Percentiles rank a stretch among this genome's conserved stretches.
Evolutionary conservation across 2,329 filamentous ascomycete species (phyloP).

Genomic region (Pyricularia grisea): DNA sequence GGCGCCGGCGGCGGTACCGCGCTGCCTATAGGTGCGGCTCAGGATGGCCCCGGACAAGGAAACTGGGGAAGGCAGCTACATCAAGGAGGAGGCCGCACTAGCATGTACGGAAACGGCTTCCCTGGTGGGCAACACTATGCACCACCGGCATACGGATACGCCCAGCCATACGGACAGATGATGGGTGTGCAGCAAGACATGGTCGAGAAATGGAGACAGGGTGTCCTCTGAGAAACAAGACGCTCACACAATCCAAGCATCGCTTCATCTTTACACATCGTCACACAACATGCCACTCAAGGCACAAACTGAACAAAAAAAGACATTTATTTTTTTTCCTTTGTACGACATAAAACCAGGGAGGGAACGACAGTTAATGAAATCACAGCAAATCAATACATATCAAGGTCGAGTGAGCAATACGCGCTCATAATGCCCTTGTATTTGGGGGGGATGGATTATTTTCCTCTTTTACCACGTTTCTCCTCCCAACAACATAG

Average conservation of each 20-base stretch:
- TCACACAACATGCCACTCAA: background rate
- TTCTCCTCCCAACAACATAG: background rate
- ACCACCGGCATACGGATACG: background rate
- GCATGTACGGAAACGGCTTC: background rate
- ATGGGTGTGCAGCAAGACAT: constrained; percentile 18
- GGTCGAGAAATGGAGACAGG: constrained; percentile 24
- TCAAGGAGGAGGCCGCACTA: background rate
- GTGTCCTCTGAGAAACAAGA: constrained; percentile 11
- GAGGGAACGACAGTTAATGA: background rate
- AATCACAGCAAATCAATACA: background rate
- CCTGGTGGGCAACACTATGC: background rate
- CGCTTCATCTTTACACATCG: background rate
- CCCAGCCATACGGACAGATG: constrained; percentile 6
- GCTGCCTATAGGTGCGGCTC: background rate
- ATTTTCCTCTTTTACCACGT: background rate
- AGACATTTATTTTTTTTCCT: background rate
- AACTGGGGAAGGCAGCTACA: constrained; percentile 3
- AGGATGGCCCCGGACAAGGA: constrained; percentile 7
- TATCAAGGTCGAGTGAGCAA: background rate
- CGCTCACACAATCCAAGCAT: background rate
- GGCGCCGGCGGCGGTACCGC: constrained; percentile 29
- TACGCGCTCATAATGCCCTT: background rate
- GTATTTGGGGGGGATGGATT: too few relatives aligned
- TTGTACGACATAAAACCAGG: background rate
- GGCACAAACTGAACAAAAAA: background rate